Evolutionary conservation across 495 filamentous ascomycete genomes (phyloP).

Genomic region (Aspergillus leporis): DNA sequence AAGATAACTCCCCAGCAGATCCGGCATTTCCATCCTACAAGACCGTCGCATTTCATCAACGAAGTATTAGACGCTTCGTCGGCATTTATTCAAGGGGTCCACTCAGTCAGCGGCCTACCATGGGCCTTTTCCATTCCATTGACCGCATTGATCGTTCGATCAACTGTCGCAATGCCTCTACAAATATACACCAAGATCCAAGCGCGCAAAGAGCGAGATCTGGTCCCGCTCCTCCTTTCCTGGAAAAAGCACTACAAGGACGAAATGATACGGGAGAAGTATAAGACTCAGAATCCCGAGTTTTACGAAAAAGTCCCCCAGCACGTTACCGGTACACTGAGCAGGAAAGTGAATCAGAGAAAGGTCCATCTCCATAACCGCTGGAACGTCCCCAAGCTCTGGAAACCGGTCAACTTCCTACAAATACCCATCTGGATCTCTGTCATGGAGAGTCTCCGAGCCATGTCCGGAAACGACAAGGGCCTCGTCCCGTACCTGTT

Average conservation of each 20-base stretch:
- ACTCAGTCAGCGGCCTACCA: conserved; percentile 58
- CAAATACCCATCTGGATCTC: conserved; percentile 69
- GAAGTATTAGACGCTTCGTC: conserved; percentile 52
- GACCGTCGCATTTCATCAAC: conserved; percentile 42
- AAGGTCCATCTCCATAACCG: conserved; percentile 39
- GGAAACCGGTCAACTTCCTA: conserved; percentile 45
- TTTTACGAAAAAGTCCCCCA: not conserved
- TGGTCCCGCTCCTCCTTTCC: conserved; percentile 53
- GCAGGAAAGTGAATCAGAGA: conserved; percentile 21
- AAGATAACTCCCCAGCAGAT: conserved; percentile 24
- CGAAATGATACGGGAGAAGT: conserved; percentile 12
- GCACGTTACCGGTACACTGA: not conserved
- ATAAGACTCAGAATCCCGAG: conserved; percentile 1
- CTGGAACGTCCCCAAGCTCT: conserved; percentile 48
- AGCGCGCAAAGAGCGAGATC: conserved; percentile 40
- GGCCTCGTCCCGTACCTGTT: conserved; percentile 52
- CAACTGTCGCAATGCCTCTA: conserved; percentile 58
- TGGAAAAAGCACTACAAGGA: conserved; percentile 41
- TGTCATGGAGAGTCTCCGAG: conserved; percentile 66
- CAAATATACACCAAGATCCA: conserved; percentile 50
- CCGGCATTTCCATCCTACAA: conserved; percentile 50
- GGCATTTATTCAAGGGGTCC: conserved; percentile 59
- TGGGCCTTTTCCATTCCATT: conserved; percentile 74
- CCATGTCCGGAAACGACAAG: conserved; percentile 57
- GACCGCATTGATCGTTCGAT: conserved; percentile 63